Evolutionary conservation across 352 stramenopile genomes (phyloP), one percentile per base, ranked within the genome.

Genomic region (Phytophthora vignae): DNA sequence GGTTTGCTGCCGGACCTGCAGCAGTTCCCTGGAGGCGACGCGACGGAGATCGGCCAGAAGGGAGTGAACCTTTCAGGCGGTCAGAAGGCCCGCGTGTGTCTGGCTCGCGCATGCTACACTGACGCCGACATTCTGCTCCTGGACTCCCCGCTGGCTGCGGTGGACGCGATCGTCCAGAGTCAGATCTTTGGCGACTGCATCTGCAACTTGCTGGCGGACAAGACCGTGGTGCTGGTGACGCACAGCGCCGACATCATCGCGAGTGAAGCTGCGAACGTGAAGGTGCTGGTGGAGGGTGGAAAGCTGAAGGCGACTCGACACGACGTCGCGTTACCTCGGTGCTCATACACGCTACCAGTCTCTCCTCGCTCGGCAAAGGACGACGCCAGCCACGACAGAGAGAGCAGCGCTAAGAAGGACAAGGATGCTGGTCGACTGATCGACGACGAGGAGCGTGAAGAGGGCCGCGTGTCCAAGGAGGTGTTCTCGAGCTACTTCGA

Each of bases 1-100:
- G 84, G 88, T 6, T 73, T 99, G 27, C 46, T 82, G 0, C 84
- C 91, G 17, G 96, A 99, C 67, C 75, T 99, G 4, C 76, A 78
- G 12, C 70, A 95, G 29, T 83, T 99, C 17, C 83, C 92, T 4
- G 79, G 49, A 14, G 95, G 95, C 4, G 96, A 99, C 64, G 46
- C 67, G 58, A 98, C 95, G 3, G 94, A 98, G 76, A 99, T 99
- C 60, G 97, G 96, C 1, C 94, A 98, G 77, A 97, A 96, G 61
- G 96, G 97, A 6, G 87, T 99, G 22, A 99, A 97, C 61, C 69
- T 99, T 11, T 97, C 79, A 1, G 96, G 97, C 14, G 96, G 96
- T 12, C 96, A 99, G 76, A 98, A 98, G 72, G 84, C 83, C 8
- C 74, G 86, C n/a, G 77, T 96, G 6, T 78, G 73, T 22, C 59